Evolutionary conservation across 75 land plant genomes (phyloP).

Genomic region (Sequoia sempervirens): DNA sequence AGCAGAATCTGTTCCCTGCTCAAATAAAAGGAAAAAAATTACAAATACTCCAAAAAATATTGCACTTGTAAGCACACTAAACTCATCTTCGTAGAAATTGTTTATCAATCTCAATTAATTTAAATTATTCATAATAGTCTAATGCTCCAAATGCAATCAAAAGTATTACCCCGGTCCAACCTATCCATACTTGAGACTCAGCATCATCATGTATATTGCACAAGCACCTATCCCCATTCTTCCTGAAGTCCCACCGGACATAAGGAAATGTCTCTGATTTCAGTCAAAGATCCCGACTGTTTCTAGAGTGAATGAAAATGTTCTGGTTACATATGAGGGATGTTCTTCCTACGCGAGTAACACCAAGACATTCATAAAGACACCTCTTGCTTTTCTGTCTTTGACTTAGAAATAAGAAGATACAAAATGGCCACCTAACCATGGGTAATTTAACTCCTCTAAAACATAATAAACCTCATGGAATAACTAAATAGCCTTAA

Average conservation of each 20-base stretch:
- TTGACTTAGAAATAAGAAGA: not conserved
- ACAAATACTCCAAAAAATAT: not conserved
- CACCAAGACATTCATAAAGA: not conserved
- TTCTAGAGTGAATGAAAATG: not conserved
- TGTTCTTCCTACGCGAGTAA: not conserved
- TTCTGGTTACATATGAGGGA: not conserved
- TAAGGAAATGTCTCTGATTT: not conserved
- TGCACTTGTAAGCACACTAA: not conserved
- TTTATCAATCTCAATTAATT: not conserved
- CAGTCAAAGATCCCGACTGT: not conserved
- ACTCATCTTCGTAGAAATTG: not conserved
- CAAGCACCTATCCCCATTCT: not conserved
- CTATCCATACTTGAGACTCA: not conserved
- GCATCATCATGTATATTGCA: not conserved
- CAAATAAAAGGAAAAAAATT: not conserved
- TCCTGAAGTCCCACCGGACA: not conserved
- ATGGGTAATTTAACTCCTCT: too few species aligned
- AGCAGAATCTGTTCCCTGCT: constrained; percentile 13
- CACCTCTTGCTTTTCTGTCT: not conserved
- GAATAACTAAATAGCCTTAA: too few species aligned
- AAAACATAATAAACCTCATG: too few species aligned
- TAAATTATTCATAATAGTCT: not conserved
- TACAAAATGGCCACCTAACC: not conserved
- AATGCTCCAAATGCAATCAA: not conserved
- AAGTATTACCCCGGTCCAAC: not conserved